These are phyloP conservation scores for Dothideomycetes sp. DNA, from an alignment of 2,329 filamentous ascomycete genomes.

Conservation along the genomic window DNA sequence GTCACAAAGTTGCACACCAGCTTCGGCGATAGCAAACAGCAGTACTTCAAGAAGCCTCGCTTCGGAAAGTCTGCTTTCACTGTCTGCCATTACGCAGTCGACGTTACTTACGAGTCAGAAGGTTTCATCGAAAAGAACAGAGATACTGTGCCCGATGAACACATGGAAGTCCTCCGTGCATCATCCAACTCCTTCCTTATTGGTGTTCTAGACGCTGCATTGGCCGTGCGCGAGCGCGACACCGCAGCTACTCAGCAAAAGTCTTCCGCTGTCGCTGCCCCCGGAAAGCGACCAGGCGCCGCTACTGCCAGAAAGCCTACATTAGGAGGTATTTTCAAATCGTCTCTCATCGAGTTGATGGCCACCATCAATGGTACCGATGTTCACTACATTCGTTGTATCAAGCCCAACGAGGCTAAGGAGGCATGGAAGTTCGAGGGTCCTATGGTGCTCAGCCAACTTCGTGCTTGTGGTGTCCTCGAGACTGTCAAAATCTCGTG, in stretches of 20 bases:
- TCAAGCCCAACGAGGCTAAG: slow-evolving; percentile 97
- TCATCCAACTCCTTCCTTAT: slow-evolving; percentile 79
- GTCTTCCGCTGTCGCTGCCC: slow-evolving; percentile 49
- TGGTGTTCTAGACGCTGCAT: slow-evolving; percentile 75
- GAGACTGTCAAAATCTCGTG: slow-evolving; percentile 97
- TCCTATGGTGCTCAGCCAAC: slow-evolving; percentile 94
- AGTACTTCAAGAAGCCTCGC: slow-evolving; percentile 96
- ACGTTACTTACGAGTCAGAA: slow-evolving; percentile 97
- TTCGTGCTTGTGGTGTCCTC: slow-evolving; percentile 95
- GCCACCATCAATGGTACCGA: slow-evolving; percentile 95
- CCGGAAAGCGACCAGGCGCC: slow-evolving; percentile 78
- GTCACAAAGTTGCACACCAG: slow-evolving; percentile 94
- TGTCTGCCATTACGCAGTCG: slow-evolving; percentile 94
- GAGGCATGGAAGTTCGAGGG: slow-evolving; percentile 97
- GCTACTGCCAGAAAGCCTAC: slow-evolving; percentile 95
- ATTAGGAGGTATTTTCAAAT: slow-evolving; percentile 96
- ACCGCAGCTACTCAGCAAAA: slow-evolving; percentile 53
- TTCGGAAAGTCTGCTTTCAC: slow-evolving; percentile 98
- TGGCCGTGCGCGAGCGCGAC: slow-evolving; percentile 84
- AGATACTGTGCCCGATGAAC: slow-evolving; percentile 96
- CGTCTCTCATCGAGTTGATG: slow-evolving; percentile 96
- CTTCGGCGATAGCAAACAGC: slow-evolving; percentile 80
- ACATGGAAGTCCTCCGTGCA: slow-evolving; percentile 81
- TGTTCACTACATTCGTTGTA: slow-evolving; percentile 97
- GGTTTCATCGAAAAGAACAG: slow-evolving; percentile 99